Conservation (phyloP, 2,329 filamentous ascomycete genomes). For the Scopulariopsis brevicaulis region DNA sequence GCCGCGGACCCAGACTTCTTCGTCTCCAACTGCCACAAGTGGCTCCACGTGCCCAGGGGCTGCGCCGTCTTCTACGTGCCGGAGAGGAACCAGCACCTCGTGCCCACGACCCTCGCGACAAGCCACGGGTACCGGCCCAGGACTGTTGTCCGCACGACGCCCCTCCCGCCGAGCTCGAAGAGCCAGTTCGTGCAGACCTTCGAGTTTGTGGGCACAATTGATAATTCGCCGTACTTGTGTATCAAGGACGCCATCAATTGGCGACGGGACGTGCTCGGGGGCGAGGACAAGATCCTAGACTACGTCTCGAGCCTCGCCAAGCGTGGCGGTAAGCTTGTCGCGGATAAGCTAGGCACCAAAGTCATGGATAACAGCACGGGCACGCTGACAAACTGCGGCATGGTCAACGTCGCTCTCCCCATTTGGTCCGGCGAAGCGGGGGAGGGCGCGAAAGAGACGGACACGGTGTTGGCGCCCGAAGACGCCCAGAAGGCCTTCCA, state of each 20-base stretch:
- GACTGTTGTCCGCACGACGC: constrained; percentile 17
- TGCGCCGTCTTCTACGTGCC: constrained; percentile 78
- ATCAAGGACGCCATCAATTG: constrained; percentile 62
- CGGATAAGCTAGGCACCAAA: constrained; percentile 54
- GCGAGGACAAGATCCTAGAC: constrained; percentile 55
- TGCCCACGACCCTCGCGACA: constrained; percentile 67
- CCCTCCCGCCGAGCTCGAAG: constrained; percentile 34
- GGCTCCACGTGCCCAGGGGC: constrained; percentile 71
- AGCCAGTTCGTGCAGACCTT: constrained; percentile 59
- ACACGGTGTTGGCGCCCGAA: constrained; percentile 16
- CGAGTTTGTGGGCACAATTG: constrained; percentile 65
- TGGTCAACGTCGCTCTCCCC: constrained; percentile 67
- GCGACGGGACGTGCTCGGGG: constrained; percentile 56
- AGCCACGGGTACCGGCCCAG: constrained; percentile 62
- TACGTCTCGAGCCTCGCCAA: constrained; percentile 55
- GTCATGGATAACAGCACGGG: constrained; percentile 55
- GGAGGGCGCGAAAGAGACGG: constrained; percentile 11
- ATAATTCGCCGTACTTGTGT: constrained; percentile 61
- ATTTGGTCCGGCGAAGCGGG: constrained; percentile 26
- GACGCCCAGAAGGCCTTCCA: constrained; percentile 28
- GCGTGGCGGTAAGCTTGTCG: constrained; percentile 49
- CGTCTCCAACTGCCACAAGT: constrained; percentile 81
- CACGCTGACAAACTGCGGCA: constrained; percentile 53
- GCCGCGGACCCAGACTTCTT: constrained; percentile 73
- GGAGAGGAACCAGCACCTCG: constrained; percentile 59